Base-by-base conservation (phyloP, 129 eudicot species). In the Mikania micrantha region DNA sequence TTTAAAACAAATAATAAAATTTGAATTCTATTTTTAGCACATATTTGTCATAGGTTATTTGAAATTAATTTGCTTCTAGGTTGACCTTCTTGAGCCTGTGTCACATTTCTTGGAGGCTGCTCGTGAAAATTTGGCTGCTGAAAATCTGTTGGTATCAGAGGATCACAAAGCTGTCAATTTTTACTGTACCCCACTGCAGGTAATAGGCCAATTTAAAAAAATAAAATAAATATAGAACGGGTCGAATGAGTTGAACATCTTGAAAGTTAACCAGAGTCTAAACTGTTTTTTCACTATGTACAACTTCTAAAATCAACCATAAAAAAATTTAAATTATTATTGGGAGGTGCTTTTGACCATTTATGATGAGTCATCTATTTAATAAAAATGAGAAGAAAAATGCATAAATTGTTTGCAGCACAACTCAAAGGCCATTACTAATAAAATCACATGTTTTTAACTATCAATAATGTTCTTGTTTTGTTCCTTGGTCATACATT, bases 51-150 rank as follows among this genome's bases (percentile, higher is more conserved):
- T 4, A 12, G 7, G 16, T 38, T 36, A 13, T 31, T 59, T 70
- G 73, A 63, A 48, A 68, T 64, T 68, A 3, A 29, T 21, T 20
- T 81, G 70, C 20, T 57, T 79, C 29, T 63, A 91, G 98, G 96
- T 93, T 77, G 98, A 93, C 81, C 90, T 93, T 77, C 96, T 88
- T 4, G 98, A 93, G 84, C 98, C 98, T 5, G 98, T 93, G 52
- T 79, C 98, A 17, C 98, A 93, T 86, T 93, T 93, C 63, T 80
- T 93, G 59, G 96, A 88, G 25, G 84, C 95, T 66, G 96, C 98
- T 71, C 90, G 87, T 35, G 68, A 68, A 48, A 82, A 76, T 77
- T 85, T 93, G 82, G 78, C 78, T 61, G 83, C 95, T 2, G 92
- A 83, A 79, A 85, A 79, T 67, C 70, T 82, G 12, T 63, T 67